Conservation (phyloP, 345 rosid species). For the Nasturtium officinale region DNA sequence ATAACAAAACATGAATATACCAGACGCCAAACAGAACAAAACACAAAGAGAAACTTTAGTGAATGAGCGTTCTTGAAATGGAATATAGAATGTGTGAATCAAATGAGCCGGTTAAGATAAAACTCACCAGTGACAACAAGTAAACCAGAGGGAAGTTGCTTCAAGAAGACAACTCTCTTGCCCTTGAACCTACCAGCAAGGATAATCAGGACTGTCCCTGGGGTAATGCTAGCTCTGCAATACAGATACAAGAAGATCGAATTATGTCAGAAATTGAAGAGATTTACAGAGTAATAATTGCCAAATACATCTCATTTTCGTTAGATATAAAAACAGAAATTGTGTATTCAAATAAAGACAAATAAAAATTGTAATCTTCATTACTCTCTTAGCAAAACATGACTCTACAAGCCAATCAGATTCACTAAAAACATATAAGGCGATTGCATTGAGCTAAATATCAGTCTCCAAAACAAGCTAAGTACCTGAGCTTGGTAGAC, state of each 20-base stretch:
- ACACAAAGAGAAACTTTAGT: neutral
- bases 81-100: neutral
- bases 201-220: constrained; percentile 67
- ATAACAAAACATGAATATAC: neutral
- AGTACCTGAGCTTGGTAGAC: constrained; percentile 60
- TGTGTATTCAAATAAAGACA: neutral
- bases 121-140: constrained; percentile 73
- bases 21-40: neutral
- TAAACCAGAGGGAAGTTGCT: constrained; percentile 84
- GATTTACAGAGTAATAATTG: neutral
- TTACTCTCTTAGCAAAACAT: neutral
- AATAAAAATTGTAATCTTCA: no score
- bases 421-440: neutral
- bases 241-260: neutral
- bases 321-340: neutral
- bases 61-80: neutral
- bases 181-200: constrained; percentile 87
- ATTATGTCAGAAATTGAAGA: neutral
- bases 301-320: neutral
- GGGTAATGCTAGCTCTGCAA: constrained; percentile 62
- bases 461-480: neutral
- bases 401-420: neutral
- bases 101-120: neutral
- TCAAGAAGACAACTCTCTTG: constrained; percentile 76
- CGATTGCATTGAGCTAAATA: neutral